Base-by-base conservation (phyloP, 164 flowering plant species). In the Stephania japonica region DNA sequence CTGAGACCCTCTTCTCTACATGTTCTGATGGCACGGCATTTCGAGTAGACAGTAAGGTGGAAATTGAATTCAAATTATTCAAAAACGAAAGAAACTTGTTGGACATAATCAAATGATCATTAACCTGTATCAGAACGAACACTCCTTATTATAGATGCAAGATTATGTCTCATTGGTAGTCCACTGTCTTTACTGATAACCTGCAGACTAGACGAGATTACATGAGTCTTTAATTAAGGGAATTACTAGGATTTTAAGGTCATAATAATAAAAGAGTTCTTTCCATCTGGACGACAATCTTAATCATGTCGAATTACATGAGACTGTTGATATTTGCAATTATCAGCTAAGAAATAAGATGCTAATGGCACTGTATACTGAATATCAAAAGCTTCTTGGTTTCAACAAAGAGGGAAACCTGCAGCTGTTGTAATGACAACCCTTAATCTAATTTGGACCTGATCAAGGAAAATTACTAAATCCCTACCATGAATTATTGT, bases 111-210 rank as follows among this genome's bases (percentile, higher is more conserved):
- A 65, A n/a, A 67, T 53, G 24, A 56, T 11, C 16, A 44, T 11
- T 16, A 44, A 78, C 78, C 83, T 72, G 64, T 71, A 78, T 68
- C 77, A 61, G 81, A 74, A 70, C 74, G 76, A 75, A 77, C 49
- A 71, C 13, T 13, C 56, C 72, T 75, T 65, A 71, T 65, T 0
- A 72, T 41, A 26, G 70, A n/a, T 62, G 79, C 75, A 67, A 75
- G 61, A 75, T 14, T 18, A 32, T 66, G 65, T 25, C 71, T 72
- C 68, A 70, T 50, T 42, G 75, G 81, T 72, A 85, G 78, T 75
- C 72, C 80, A 64, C 77, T 71, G 65, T 85, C 86, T 81, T 86
- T 85, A 9, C 82, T 38, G 74, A 91, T 75, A 27, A 89, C 88
- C 96, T 91, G 86, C 63, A 70, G 19, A 75, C 43, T 21, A 13